These are phyloP conservation scores for Corymbia maculata DNA, from an alignment of 345 rosid species.

Conservation along the genomic window DNA sequence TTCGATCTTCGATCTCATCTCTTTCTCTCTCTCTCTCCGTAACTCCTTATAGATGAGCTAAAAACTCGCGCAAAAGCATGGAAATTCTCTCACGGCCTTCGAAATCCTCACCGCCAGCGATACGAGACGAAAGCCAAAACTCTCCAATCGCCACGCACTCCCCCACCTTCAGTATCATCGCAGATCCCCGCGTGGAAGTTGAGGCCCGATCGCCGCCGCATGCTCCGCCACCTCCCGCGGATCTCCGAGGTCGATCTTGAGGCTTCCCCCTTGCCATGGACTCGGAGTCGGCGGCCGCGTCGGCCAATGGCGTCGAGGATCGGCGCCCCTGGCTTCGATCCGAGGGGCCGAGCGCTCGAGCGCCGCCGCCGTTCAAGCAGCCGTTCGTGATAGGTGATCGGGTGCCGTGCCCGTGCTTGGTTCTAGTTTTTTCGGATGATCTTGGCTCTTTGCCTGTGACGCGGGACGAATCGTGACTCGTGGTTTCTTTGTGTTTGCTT, in stretches of 20 bases:
- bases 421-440: not conserved
- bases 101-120: not conserved
- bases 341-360: slow-evolving; percentile 5
- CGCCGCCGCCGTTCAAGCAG: slow-evolving; percentile 30
- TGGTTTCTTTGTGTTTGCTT: not conserved
- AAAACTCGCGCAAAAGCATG: not conserved
- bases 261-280: slow-evolving; percentile 11
- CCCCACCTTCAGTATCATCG: not conserved
- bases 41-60: not conserved
- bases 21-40: not conserved
- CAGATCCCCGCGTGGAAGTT: not conserved
- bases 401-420: not conserved
- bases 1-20: not conserved
- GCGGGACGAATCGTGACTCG: not conserved
- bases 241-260: not conserved
- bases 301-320: slow-evolving; percentile 13
- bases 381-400: slow-evolving; percentile 67
- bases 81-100: not conserved
- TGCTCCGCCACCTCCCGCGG: not conserved
- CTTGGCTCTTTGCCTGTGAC: not conserved
- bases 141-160: not conserved
- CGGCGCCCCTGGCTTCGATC: slow-evolving; percentile 12
- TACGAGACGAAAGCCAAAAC: not conserved
- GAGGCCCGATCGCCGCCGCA: not conserved
- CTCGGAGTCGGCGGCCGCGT: not conserved